Evolutionary conservation across 2,329 filamentous ascomycete genomes (phyloP).

Genomic region (Colletotrichum godetiae): DNA sequence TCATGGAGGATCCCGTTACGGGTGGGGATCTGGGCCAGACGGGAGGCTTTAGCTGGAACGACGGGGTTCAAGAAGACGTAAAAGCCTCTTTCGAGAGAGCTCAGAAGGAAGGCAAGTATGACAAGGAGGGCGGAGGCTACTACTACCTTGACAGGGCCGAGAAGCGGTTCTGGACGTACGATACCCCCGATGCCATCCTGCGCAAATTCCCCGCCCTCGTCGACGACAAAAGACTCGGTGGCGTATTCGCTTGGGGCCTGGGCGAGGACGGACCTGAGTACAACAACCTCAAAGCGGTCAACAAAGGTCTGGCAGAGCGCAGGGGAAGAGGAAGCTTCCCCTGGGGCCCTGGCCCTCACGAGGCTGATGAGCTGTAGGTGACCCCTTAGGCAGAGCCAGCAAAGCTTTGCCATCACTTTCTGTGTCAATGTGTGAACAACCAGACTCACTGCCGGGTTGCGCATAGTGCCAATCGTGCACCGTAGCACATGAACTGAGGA

Average conservation of each 20-base stretch:
- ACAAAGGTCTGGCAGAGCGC: constrained; percentile 38
- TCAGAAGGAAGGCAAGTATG: constrained; percentile 62
- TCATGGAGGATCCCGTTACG: constrained; percentile 67
- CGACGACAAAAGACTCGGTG: constrained; percentile 67
- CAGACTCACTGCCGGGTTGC: constrained; percentile 27
- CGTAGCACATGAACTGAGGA: constrained; percentile 3
- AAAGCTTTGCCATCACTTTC: background rate
- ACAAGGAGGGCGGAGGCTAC: constrained; percentile 69
- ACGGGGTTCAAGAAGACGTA: constrained; percentile 64
- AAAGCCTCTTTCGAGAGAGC: constrained; percentile 69
- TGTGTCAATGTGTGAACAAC: constrained; percentile 4
- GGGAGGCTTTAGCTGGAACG: constrained; percentile 70
- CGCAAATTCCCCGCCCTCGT: constrained; percentile 73
- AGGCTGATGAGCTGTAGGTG: constrained; percentile 34
- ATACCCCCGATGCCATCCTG: constrained; percentile 69
- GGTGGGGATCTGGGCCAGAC: constrained; percentile 69
- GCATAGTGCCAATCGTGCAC: constrained; percentile 18
- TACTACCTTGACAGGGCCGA: constrained; percentile 74
- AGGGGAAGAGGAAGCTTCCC: background rate
- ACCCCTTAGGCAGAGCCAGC: constrained; percentile 18
- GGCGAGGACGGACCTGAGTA: constrained; percentile 71
- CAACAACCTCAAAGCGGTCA: constrained; percentile 50
- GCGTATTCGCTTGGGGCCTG: constrained; percentile 81
- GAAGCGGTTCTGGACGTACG: constrained; percentile 79
- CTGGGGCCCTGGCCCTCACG: constrained; percentile 13